These are phyloP conservation scores for Lachnellula occidentalis DNA, from an alignment of 2,329 filamentous ascomycete genomes.

Conservation along the genomic window DNA sequence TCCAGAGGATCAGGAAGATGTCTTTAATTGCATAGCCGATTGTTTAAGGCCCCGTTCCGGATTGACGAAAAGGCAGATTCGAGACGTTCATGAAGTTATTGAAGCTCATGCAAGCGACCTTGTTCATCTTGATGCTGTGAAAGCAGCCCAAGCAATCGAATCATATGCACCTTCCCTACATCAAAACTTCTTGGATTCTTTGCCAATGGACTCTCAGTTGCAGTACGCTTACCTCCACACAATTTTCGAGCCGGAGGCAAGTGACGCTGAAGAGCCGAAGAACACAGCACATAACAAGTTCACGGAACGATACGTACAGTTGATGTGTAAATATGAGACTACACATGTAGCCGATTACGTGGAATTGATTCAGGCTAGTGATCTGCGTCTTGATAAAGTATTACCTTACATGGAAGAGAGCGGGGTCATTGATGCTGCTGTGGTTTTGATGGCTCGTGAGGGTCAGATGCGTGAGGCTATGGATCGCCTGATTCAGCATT, in stretches of 20 bases:
- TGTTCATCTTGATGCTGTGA: conserved; percentile 49
- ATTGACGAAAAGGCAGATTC: conserved; percentile 63
- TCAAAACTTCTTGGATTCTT: conserved; percentile 45
- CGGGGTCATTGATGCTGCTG: conserved; percentile 86
- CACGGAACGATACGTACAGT: conserved; percentile 76
- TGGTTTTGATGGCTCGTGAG: conserved; percentile 84
- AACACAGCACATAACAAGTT: conserved; percentile 51
- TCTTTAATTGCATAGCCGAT: conserved; percentile 76
- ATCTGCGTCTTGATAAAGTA: conserved; percentile 73
- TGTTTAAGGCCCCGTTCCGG: conserved; percentile 62
- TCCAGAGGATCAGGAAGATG: conserved; percentile 62
- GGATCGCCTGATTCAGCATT: conserved; percentile 74
- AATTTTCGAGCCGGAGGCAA: conserved; percentile 60
- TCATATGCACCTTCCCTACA: conserved; percentile 51
- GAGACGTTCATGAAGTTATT: conserved; percentile 62
- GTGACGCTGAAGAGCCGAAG: conserved; percentile 32
- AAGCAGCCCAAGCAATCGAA: conserved; percentile 52
- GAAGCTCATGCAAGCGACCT: conserved; percentile 52
- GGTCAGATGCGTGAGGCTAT: conserved; percentile 80
- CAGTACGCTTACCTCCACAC: conserved; percentile 63
- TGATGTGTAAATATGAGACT: conserved; percentile 85
- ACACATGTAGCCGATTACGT: conserved; percentile 82
- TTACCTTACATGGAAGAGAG: conserved; percentile 84
- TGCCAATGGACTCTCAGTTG: conserved; percentile 48
- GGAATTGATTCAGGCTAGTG: conserved; percentile 65